These are phyloP conservation scores for Opeltia flavorubescens DNA, from an alignment of 495 filamentous ascomycete species.

Conservation along the genomic window DNA sequence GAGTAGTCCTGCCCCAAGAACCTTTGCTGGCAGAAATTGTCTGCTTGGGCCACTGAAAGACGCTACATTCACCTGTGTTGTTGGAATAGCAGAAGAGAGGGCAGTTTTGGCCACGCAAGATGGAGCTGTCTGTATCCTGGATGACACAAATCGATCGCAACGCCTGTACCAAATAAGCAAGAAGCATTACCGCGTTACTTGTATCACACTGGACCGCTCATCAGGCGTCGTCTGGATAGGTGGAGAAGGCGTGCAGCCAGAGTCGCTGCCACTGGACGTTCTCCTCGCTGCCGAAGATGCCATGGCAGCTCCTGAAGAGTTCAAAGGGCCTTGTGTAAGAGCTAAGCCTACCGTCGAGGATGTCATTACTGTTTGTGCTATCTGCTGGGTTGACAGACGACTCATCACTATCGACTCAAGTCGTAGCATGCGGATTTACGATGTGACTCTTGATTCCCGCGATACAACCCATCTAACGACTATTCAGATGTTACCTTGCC, in stretches of 20 bases:
- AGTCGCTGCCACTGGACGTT: conserved; percentile 5
- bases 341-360: not conserved
- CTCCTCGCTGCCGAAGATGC: not conserved
- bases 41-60: conserved; percentile 49
- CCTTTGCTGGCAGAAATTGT: conserved; percentile 47
- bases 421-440: conserved; percentile 54
- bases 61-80: conserved; percentile 66
- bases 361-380: conserved; percentile 44
- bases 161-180: conserved; percentile 49
- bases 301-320: not conserved
- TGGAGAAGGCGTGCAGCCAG: conserved; percentile 23
- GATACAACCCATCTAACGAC: conserved; percentile 22
- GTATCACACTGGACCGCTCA: conserved; percentile 43
- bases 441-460: conserved; percentile 19
- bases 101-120: conserved; percentile 34
- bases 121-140: conserved; percentile 42
- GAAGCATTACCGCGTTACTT: conserved; percentile 47
- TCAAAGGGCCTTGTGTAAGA: not conserved
- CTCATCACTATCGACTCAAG: conserved; percentile 64
- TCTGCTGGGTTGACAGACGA: conserved; percentile 54
- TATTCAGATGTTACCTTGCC: conserved; percentile 42
- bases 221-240: conserved; percentile 39
- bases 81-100: conserved; percentile 49
- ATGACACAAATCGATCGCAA: conserved; percentile 58
- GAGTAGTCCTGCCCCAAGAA: conserved; percentile 34